A percentile compares a stretch with the other conserved stretches of the same genome.
phyloP scores from a whole-genome alignment of 2,329 filamentous ascomycete genomes.

The Cladophialophora psammophila region DNA sequence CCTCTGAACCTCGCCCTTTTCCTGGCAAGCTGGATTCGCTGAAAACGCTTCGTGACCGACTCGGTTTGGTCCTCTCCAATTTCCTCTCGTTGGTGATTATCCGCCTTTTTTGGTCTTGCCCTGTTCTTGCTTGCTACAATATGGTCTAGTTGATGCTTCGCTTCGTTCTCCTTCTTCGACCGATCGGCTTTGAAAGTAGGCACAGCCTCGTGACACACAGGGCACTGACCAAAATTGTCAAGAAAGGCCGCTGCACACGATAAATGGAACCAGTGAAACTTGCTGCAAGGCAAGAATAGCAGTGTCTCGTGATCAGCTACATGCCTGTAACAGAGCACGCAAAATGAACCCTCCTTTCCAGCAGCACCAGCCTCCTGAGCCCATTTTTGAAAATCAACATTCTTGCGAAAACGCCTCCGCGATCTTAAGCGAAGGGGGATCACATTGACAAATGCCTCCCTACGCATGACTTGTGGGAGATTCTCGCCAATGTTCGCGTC shows the following conservation, averaged over 20 bases:
- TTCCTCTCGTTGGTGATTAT: neutral
- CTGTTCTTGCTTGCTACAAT: neutral
- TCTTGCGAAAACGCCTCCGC: neutral
- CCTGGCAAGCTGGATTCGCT: neutral
- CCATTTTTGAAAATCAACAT: neutral
- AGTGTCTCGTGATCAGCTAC: neutral
- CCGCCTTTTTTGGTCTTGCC: neutral
- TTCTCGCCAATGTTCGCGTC: neutral
- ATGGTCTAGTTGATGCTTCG: neutral
- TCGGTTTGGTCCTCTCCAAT: neutral
- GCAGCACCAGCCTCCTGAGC: neutral
- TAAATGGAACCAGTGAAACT: conserved; percentile 10
- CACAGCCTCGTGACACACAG: neutral
- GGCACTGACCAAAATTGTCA: neutral
- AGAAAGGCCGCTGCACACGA: conserved; percentile 5
- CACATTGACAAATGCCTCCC: neutral
- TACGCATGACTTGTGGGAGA: neutral
- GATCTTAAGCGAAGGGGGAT: neutral
- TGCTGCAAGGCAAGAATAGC: conserved; percentile 15
- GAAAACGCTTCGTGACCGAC: neutral
- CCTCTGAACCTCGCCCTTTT: neutral
- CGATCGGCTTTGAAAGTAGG: neutral
- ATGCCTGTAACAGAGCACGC: neutral
- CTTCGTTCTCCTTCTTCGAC: neutral
- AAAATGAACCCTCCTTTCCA: neutral